phyloP scores from a whole-genome alignment of 768 basidiomycete species.

The Cyclocybe cylindracea region DNA sequence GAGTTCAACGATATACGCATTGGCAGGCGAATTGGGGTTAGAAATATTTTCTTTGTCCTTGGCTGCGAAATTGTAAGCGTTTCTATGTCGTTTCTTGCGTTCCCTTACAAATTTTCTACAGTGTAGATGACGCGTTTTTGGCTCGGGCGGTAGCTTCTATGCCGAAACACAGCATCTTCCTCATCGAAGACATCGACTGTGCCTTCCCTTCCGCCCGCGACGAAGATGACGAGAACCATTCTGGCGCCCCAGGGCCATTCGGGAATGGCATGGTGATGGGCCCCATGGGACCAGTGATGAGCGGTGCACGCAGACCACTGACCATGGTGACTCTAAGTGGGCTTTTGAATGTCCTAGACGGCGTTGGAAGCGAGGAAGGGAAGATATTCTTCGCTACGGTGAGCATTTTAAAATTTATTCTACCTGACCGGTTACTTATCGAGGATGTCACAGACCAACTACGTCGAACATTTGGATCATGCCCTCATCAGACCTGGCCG shows the following conservation, averaged over 20 bases:
- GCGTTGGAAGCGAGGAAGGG: constrained; percentile 62
- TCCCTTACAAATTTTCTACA: constrained; percentile 11
- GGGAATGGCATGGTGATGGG: constrained; percentile 10
- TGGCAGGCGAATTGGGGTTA: constrained; percentile 53
- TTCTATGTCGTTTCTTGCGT: too few relatives aligned
- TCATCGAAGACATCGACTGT: constrained; percentile 65
- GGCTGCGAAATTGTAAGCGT: too few relatives aligned
- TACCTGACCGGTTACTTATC: neutral
- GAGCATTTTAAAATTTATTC: constrained; percentile 10
- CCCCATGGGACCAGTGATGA: neutral
- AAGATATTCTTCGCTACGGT: constrained; percentile 64
- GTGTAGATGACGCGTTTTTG: constrained; percentile 52
- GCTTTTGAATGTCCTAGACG: constrained; percentile 59
- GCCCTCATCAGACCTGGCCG: constrained; percentile 61
- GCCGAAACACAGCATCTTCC: constrained; percentile 53
- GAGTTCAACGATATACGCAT: constrained; percentile 57
- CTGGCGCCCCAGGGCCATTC: neutral
- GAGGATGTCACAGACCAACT: constrained; percentile 43
- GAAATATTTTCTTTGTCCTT: neutral
- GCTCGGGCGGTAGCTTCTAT: constrained; percentile 45
- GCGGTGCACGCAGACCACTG: constrained; percentile 17
- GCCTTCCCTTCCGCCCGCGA: constrained; percentile 49
- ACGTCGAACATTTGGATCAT: constrained; percentile 52
- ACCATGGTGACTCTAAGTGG: constrained; percentile 52
- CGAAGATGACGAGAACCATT: constrained; percentile 24